These are phyloP conservation scores for Rhizopogon rudus DNA, from an alignment of 768 basidiomycete genomes.

Conservation along the genomic window DNA sequence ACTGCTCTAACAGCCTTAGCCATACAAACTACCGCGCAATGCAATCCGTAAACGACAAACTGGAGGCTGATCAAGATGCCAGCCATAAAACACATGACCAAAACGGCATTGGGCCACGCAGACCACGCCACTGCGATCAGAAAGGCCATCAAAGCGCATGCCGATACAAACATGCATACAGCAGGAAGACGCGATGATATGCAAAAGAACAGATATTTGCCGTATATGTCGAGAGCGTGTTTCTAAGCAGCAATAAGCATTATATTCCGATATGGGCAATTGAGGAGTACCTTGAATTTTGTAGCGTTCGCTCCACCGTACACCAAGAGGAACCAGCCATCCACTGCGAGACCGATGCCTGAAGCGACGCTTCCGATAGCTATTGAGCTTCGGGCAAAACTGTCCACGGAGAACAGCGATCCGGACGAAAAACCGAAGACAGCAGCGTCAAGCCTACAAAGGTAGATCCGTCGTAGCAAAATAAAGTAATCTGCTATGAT, in stretches of 20 bases:
- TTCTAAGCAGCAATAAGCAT: conserved; percentile 20
- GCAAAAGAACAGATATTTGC: conserved; percentile 63
- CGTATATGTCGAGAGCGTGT: conserved; percentile 52
- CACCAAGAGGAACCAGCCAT: conserved; percentile 60
- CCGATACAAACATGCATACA: conserved; percentile 53
- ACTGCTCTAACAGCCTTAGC: conserved; percentile 2
- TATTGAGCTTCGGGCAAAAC: conserved; percentile 44
- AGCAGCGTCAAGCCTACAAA: conserved; percentile 39
- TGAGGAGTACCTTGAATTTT: conserved; percentile 49
- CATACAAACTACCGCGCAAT: conserved; percentile 16
- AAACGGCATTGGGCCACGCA: conserved; percentile 59
- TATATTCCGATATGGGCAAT: no score
- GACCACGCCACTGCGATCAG: conserved; percentile 56
- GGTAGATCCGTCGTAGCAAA: conserved; percentile 1
- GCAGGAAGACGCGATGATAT: conserved; percentile 62
- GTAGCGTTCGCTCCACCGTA: conserved; percentile 50
- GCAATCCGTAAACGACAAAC: conserved; percentile 55
- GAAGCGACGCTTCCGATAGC: conserved; percentile 55
- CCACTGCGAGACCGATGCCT: conserved; percentile 58
- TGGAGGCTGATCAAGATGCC: conserved; percentile 60
- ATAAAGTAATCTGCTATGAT: neutral
- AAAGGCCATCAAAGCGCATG: conserved; percentile 55
- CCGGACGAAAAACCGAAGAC: conserved; percentile 60
- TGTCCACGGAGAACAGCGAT: conserved; percentile 44
- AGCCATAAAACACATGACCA: conserved; percentile 51